Evolutionary conservation across 495 filamentous ascomycete genomes (phyloP), one percentile per base, ranked within the genome.

Genomic region (Friedmanniomyces endolithicus): DNA sequence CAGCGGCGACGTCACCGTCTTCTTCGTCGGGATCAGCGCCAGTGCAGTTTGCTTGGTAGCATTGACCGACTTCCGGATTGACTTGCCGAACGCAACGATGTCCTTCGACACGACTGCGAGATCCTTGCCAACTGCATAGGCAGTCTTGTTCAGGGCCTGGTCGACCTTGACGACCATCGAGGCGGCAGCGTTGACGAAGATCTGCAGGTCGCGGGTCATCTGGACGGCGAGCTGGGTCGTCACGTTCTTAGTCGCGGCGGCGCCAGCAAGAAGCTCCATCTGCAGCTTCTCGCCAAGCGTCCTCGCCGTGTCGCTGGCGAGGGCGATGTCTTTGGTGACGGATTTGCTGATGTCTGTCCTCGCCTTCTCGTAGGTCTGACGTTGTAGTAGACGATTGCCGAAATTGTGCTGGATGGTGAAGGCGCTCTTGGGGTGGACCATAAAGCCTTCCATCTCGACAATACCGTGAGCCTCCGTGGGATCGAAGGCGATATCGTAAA

Each of bases 231-330:
- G 23, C 44, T 50, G 31, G 12, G 53, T 43, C 2, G 59, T 53
- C 8, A 57, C 50, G 46, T 61, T 57, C 35, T 39, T 57, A 17
- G 55, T 54, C 12, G 54, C 59, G 25, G 50, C 59, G 6, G 46
- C 55, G 25, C 54, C 49, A 12, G 59, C 59, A 25, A 11, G 19
- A 11, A 53, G 11, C 50, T 57, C 59, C 11, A 46, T n/a, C 17
- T 46, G 27, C 12, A 61, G 7, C 39, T 22, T 48, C 19, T 47
- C 44, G 12, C 35, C 24, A 11, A 57, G 29, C 7, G 40, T 33
- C 35, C 23, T n/a, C 2, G 53, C 48, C 9, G 33, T 44, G 39
- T 53, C 20, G 22, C 50, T 17, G 4, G 55, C 53, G 1, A 47
- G 35, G 9, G 37, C 37, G 14, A 58, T 3, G 9, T 62, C 59